These are phyloP conservation scores for Thalassiosira exigua DNA, from an alignment of 352 stramenopile species.

Conservation along the genomic window DNA sequence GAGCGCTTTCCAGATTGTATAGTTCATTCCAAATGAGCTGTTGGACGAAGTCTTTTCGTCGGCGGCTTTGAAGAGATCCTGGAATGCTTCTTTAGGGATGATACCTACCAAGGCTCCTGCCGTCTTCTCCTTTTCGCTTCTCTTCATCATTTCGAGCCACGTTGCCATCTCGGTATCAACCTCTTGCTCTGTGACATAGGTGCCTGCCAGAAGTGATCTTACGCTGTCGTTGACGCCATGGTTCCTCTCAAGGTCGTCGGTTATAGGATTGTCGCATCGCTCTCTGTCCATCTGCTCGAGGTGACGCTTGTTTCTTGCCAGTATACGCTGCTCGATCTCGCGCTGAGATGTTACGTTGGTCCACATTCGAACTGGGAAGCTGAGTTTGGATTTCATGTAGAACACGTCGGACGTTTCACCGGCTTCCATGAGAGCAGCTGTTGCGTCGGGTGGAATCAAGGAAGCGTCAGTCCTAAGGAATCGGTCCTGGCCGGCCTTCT, in stretches of 20 bases:
- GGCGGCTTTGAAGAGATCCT: no score
- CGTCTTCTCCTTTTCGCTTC: neutral
- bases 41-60: slow-evolving; percentile 17
- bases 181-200: neutral
- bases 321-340: slow-evolving; percentile 3
- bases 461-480: no score
- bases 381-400: no score
- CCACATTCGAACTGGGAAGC: no score
- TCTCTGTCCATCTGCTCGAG: slow-evolving; percentile 18
- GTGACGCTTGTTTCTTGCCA: slow-evolving; percentile 14
- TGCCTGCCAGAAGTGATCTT: neutral
- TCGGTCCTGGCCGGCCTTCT: no score
- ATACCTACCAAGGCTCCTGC: neutral
- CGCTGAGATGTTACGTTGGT: neutral
- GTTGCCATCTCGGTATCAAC: neutral
- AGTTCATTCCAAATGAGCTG: slow-evolving; percentile 17
- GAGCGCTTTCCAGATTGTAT: slow-evolving; percentile 29
- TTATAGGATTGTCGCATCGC: neutral
- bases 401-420: no score
- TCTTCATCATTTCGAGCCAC: slow-evolving; percentile 8
- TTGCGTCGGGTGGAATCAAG: no score
- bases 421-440: no score
- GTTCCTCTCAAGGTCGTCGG: neutral
- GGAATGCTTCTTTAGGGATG: no score
- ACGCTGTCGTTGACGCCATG: neutral